Conservation (phyloP, 495 filamentous ascomycete species). For the Hyaloscypha finlandica region DNA sequence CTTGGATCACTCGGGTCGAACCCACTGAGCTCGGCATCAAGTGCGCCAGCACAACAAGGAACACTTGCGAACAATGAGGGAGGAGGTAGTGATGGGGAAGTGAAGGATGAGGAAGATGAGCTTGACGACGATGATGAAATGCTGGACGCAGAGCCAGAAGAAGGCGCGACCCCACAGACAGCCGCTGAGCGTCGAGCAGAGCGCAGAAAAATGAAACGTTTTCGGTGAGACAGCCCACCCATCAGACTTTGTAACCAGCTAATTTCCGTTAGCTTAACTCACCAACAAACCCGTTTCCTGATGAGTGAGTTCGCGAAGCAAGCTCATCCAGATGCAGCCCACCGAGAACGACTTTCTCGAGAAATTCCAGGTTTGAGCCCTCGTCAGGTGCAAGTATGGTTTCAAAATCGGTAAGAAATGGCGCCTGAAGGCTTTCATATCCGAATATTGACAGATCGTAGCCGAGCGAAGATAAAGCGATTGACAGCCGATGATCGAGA, state of each 20-base stretch:
- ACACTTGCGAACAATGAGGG: constrained; percentile 31
- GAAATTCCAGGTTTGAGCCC: constrained; percentile 94
- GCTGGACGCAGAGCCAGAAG: constrained; percentile 50
- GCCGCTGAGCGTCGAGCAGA: constrained; percentile 73
- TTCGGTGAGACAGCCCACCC: constrained; percentile 61
- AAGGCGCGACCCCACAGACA: constrained; percentile 53
- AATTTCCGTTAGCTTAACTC: constrained; percentile 68
- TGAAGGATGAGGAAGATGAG: constrained; percentile 52
- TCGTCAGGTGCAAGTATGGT: constrained; percentile 97
- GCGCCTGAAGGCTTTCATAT: constrained; percentile 21
- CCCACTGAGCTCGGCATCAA: constrained; percentile 42
- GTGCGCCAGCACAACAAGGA: constrained; percentile 32
- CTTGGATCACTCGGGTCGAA: constrained; percentile 44
- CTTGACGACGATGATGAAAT: constrained; percentile 49
- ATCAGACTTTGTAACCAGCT: background rate
- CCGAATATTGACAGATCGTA: constrained; percentile 37
- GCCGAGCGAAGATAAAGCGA: constrained; percentile 93
- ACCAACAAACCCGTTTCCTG: constrained; percentile 93
- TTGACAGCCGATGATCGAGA: constrained; percentile 91
- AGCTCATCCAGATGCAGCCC: constrained; percentile 91
- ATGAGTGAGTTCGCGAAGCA: constrained; percentile 98
- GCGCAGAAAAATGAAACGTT: constrained; percentile 93
- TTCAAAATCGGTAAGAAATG: constrained; percentile 84
- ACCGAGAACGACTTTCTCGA: constrained; percentile 83
- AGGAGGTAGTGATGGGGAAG: constrained; percentile 37